A percentile compares a stretch with the other conserved stretches of the same genome.
phyloP scores from a whole-genome alignment of 1,284 basidiomycete species.

The Mycena sp. region DNA sequence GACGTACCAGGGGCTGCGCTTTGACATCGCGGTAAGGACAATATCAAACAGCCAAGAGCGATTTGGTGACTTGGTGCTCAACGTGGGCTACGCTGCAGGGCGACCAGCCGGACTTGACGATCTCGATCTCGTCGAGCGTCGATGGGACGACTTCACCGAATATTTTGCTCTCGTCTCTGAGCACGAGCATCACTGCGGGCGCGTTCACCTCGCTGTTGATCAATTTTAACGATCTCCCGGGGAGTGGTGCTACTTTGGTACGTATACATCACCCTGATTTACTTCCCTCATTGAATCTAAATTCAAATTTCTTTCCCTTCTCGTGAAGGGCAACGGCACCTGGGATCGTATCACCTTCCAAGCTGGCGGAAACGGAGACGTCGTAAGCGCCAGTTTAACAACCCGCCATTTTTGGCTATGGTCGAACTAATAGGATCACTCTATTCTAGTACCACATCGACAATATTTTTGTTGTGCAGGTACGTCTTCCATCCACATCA shows the following conservation, averaged over 20 bases:
- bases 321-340: slow-evolving; percentile 45
- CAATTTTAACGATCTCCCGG: slow-evolving; percentile 55
- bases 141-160: slow-evolving; percentile 46
- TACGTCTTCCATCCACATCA: too few species aligned
- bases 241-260: slow-evolving; percentile 49
- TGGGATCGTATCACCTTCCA: slow-evolving; percentile 61
- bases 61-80: too few species aligned
- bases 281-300: not conserved
- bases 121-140: slow-evolving; percentile 48
- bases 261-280: too few species aligned
- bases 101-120: slow-evolving; percentile 49
- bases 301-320: not conserved
- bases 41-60: too few species aligned
- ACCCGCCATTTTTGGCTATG: too few species aligned
- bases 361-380: slow-evolving; percentile 53
- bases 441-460: slow-evolving; percentile 51
- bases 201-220: slow-evolving; percentile 53
- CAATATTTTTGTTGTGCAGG: slow-evolving; percentile 54
- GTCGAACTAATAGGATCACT: too few species aligned
- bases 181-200: slow-evolving; percentile 44
- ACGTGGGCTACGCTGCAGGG: too few species aligned
- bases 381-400: slow-evolving; percentile 4
- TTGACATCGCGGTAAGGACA: slow-evolving; percentile 52
- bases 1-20: slow-evolving; percentile 53
- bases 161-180: slow-evolving; percentile 52